A percentile compares a stretch with the other conserved stretches of the same genome.
Conservation (phyloP, 2,329 filamentous ascomycete genomes). For the Colletotrichum melonis region DNA sequence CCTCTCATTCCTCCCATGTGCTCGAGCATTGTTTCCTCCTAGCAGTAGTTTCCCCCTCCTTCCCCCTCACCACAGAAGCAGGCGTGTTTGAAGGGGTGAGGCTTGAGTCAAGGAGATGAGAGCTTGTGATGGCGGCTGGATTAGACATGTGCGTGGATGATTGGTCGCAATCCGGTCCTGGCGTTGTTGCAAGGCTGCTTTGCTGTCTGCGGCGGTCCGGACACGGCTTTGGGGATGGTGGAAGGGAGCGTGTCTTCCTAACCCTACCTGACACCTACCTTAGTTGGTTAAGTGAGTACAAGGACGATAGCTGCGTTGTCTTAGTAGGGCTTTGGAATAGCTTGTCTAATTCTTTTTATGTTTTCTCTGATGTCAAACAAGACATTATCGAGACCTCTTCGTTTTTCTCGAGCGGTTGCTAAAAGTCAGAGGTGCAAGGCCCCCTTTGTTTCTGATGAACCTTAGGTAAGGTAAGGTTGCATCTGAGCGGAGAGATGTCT, state of each 20-base stretch:
- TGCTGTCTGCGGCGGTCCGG: not conserved
- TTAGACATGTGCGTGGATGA: conserved; percentile 36
- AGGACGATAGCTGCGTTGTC: no score
- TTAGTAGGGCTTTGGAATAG: not conserved
- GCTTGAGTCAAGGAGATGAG: conserved; percentile 10
- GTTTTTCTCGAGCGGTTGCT: not conserved
- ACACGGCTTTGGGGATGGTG: not conserved
- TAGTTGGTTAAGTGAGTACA: not conserved
- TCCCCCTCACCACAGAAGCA: not conserved
- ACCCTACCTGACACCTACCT: no score
- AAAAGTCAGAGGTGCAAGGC: conserved; percentile 30
- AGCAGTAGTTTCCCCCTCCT: no score
- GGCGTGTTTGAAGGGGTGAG: not conserved
- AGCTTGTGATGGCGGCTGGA: conserved; percentile 32
- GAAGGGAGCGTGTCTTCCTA: no score
- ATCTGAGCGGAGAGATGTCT: not conserved
- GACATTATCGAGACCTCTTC: not conserved
- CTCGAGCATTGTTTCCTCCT: not conserved
- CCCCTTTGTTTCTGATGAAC: not conserved
- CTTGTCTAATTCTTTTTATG: not conserved
- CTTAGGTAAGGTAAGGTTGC: not conserved
- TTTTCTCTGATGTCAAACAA: not conserved
- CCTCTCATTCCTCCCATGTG: conserved; percentile 32
- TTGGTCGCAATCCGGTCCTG: conserved; percentile 32
- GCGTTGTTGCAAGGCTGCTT: not conserved